Conservation (phyloP, 805 yeast species). For the Aciculoconidium aculeatum region DNA sequence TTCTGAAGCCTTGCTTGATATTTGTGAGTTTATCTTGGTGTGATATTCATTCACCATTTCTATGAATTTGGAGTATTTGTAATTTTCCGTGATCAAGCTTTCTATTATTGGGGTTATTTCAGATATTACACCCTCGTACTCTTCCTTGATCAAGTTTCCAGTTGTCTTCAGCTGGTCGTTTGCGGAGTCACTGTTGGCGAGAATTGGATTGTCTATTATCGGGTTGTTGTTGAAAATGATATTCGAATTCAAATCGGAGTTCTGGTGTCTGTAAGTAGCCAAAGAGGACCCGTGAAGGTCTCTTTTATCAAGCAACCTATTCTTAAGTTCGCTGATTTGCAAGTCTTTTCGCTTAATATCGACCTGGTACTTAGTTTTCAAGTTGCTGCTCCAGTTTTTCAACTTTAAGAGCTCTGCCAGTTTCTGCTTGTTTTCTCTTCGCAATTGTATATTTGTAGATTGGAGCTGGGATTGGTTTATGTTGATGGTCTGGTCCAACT, state of each 20-base stretch:
- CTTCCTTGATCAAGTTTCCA: slow-evolving; percentile 10
- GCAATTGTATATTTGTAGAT: slow-evolving; percentile 9
- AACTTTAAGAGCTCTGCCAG: slow-evolving; percentile 23
- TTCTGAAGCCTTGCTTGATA: slow-evolving; percentile 14
- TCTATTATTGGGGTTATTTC: slow-evolving; percentile 32
- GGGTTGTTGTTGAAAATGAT: slow-evolving; percentile 29
- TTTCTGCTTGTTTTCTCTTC: slow-evolving; percentile 19
- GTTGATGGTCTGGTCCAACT: slow-evolving; percentile 17
- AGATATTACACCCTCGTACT: slow-evolving; percentile 27
- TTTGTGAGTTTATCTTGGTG: slow-evolving; percentile 19
- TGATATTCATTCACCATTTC: slow-evolving; percentile 24
- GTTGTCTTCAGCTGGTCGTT: neutral
- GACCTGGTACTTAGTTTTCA: slow-evolving; percentile 28
- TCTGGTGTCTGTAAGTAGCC: slow-evolving; percentile 5
- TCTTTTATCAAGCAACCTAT: slow-evolving; percentile 28
- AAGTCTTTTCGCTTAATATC: slow-evolving; percentile 28
- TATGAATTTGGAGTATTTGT: slow-evolving; percentile 28
- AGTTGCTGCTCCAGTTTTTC: slow-evolving; percentile 23
- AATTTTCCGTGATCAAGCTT: slow-evolving; percentile 31
- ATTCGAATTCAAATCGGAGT: slow-evolving; percentile 15
- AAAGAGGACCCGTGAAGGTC: slow-evolving; percentile 13
- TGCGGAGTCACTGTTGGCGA: slow-evolving; percentile 1
- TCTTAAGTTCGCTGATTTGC: slow-evolving; percentile 29
- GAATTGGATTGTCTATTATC: slow-evolving; percentile 18
- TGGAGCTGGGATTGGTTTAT: slow-evolving; percentile 7